phyloP scores from a whole-genome alignment of 2,329 filamentous ascomycete genomes.

The Bertia moriformis region DNA sequence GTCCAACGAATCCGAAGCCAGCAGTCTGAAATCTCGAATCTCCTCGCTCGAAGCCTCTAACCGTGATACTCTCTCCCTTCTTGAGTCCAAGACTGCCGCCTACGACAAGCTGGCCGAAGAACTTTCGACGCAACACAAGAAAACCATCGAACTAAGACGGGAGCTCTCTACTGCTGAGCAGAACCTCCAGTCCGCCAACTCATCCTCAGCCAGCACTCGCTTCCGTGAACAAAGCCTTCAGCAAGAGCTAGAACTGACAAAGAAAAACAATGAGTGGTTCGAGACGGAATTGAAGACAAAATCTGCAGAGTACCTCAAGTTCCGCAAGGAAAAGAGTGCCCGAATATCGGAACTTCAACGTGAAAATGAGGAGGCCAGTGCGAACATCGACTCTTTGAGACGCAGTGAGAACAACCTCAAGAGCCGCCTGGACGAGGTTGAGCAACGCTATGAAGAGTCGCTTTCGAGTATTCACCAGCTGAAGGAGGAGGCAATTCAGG shows the following conservation, averaged over 20 bases:
- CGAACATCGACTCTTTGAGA: slow-evolving; percentile 40
- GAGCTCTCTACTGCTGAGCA: slow-evolving; percentile 47
- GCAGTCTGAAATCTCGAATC: slow-evolving; percentile 42
- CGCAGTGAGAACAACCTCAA: slow-evolving; percentile 42
- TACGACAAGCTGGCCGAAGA: slow-evolving; percentile 51
- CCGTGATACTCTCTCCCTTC: slow-evolving; percentile 47
- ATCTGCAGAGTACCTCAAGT: slow-evolving; percentile 45
- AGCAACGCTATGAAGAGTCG: slow-evolving; percentile 46
- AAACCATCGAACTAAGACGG: slow-evolving; percentile 42
- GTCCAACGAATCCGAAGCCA: slow-evolving; percentile 35
- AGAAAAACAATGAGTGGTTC: slow-evolving; percentile 56
- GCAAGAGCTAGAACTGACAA: slow-evolving; percentile 50
- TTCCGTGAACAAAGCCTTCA: slow-evolving; percentile 52
- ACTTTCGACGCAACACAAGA: slow-evolving; percentile 46
- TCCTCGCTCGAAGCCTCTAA: slow-evolving; percentile 49
- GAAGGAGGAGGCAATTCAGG: slow-evolving; percentile 40
- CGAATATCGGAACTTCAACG: slow-evolving; percentile 48
- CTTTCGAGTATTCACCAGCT: slow-evolving; percentile 42
- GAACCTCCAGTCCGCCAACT: slow-evolving; percentile 44
- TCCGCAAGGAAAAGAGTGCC: slow-evolving; percentile 53
- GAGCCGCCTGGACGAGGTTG: slow-evolving; percentile 44
- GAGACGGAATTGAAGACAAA: slow-evolving; percentile 51
- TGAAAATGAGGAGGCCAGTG: slow-evolving; percentile 44
- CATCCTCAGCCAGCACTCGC: slow-evolving; percentile 39
- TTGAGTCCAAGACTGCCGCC: slow-evolving; percentile 48